These are phyloP conservation scores for Apostasia ramifera DNA, from an alignment of 106 monocot genomes.

Conservation along the genomic window DNA sequence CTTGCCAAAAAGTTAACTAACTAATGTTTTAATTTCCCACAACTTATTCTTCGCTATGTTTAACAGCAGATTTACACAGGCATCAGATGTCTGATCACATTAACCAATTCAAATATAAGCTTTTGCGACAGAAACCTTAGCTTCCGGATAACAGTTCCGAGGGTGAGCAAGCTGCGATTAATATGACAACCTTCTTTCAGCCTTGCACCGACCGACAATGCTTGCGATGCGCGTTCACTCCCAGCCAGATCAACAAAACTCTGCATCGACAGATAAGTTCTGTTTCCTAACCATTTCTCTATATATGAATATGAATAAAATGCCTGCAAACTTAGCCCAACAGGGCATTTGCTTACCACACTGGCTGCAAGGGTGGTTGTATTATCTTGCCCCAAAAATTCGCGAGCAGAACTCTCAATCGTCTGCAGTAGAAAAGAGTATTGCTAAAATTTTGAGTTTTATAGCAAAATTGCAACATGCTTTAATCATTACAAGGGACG, in stretches of 20 bases:
- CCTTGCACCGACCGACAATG: slow-evolving; percentile 73
- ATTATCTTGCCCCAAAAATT: slow-evolving; percentile 73
- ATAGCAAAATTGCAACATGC: background rate
- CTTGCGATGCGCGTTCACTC: slow-evolving; percentile 94
- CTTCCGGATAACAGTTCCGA: slow-evolving; percentile 96
- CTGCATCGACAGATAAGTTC: slow-evolving; percentile 30
- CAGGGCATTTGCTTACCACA: slow-evolving; percentile 50
- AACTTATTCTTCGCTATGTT: too few species aligned
- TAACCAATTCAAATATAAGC: too few species aligned
- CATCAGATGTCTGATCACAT: too few species aligned
- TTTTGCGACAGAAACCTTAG: slow-evolving; percentile 47
- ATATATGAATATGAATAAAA: background rate
- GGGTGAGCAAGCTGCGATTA: slow-evolving; percentile 88
- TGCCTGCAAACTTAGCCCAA: background rate
- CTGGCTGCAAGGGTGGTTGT: slow-evolving; percentile 69
- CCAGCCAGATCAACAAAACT: slow-evolving; percentile 99
- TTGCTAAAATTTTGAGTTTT: background rate
- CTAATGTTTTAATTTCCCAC: too few species aligned
- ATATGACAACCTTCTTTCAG: slow-evolving; percentile 98
- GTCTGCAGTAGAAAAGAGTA: slow-evolving; percentile 41
- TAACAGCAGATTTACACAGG: too few species aligned
- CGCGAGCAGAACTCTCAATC: slow-evolving; percentile 91
- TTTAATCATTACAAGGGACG: slow-evolving; percentile 9
- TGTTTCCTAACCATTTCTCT: background rate
- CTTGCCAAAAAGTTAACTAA: too few species aligned